Evolutionary conservation across 352 stramenopile genomes (phyloP), one percentile per base, ranked within the genome.

Genomic region (Globisporangium perplexum): DNA sequence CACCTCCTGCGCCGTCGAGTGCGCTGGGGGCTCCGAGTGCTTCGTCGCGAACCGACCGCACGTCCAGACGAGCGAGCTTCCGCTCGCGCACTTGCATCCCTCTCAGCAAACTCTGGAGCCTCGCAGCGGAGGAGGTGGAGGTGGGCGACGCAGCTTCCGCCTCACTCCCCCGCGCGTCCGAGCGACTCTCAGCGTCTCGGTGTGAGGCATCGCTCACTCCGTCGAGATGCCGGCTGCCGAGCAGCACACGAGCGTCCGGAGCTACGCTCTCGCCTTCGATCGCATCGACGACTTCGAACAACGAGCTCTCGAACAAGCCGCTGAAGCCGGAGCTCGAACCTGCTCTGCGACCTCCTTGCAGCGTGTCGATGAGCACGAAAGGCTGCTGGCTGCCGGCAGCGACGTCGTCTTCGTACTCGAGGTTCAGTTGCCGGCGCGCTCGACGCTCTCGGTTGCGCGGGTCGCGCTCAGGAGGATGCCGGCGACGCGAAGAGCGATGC

Each of bases 201-300:
- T 45, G 17, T 15, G 39, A 24, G 33, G 1, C 7, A 11, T 18
- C 12, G 14, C 14, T 11, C 1, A 18, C 33, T 39, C 33, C 12
- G 5, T 18, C 33, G 33, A 17, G 12, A 18, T 17, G 14, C 15
- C 3, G 33, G 12, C 33, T 39, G 3, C 33, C 11, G 14, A 0
- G 5, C 33, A 39, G 12, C 14, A 12, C 14, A 12, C 3, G 33
- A 39, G 33, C 11, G 14, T 39, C 12, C 18, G 12, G 33, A 17
- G 14, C 12, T 18, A 18, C 33, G 33, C 24, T 52, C 7, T 10
- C 31, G 26, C 24, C 45, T 50, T 83, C 73, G 18, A 84, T 64
- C 0, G 66, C 62, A 26, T 84, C 63, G 2, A 84, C 63, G 8
- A 75, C 62, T 24, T 79, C 73, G 33, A 81, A 69, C 26, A 84